Base-by-base conservation (phyloP, 305 asterid species). In the Solanum hybrid region DNA sequence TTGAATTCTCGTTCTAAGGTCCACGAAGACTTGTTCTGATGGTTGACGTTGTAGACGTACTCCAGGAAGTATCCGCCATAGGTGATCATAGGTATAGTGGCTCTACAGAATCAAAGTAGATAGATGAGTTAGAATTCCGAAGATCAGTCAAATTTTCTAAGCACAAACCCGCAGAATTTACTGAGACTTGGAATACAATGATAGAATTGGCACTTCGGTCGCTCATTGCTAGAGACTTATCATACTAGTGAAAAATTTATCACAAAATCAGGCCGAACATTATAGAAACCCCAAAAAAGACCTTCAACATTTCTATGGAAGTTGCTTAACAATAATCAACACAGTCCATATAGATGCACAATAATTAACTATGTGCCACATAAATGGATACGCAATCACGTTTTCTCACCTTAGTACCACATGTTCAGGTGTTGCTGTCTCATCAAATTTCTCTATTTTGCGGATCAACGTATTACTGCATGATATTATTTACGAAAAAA, bases 21-120 rank as follows among this genome's bases (percentile, higher is more conserved):
- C 99, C 99, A 96, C 2, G 94, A 90, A 86, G 95, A 94, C 92
- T 95, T 97, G 85, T 95, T 93, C 90, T 93, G 97, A 91, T 93
- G 95, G 95, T 95, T 95, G 89, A 96, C 85, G 73, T 93, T 91
- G 73, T 92, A 92, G 77, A 93, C 75, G 84, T 95, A 97, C 91
- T 95, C 98, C 94, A 95, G 95, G 88, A 94, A 96, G 91, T 94
- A 93, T 80, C 99, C 99, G 6, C 90, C 91, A 26, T 87, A 94
- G 61, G 96, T 94, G 82, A 96, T 91, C 89, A 96, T 87, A 31
- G 99, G 94, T 90, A 96, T 92, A 37, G 95, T 95, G 74, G 98
- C 97, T 91, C 99, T 96, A 77, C 93, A 91, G 76, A 92, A 88
- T 80, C 69, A 11, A 79, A 88, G 88, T 31, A 18, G 57, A 39